Base-by-base conservation (phyloP, 2,329 filamentous ascomycete species). In the Akanthomyces dipterigenus region DNA sequence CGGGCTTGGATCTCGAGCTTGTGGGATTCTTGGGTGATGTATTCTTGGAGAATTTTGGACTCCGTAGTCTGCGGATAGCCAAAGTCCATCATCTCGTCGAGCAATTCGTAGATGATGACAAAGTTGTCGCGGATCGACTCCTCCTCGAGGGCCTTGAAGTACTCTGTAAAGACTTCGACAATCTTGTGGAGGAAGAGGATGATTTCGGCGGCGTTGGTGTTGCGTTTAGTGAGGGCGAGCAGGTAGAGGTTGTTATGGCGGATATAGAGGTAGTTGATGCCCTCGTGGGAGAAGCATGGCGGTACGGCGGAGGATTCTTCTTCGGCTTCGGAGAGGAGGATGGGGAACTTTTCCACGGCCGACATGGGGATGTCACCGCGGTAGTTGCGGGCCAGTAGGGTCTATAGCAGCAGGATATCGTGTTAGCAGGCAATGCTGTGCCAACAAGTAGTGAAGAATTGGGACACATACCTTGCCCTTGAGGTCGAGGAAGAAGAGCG, bases 1-100 rank as follows among this genome's bases (percentile, higher is more conserved):
- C 95, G 88, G 38, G 95, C 93, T 78, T 97, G 93, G 62, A 98
- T 88, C 75, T 99, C 95, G 64, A 99, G 86, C 78, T 98, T 98
- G 81, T 99, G 95, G 59, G 93, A 97, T 77, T 99, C 95, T 77
- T 99, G 95, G 45, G 95, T 99, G 74, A 99, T 99, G 80, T 96
- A 96, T 80, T 99, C 95, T 76, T 99, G 95, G 64, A 99, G 80
- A 74, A 99, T 99, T 84, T 99, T 99, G 75, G 87, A 91, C 76
- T 99, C 95, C 67, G 95, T 99, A 11, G 95, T 99, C 76, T 99
- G 95, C 6, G 95, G 95, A 75, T 99, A 97, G 65, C 95, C 95
- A 81, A 99, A 99, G 77, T 99, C 95, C 95, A 99, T 99, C 95
- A 99, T 99, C 80, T 99, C 95, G 73, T 99, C 95, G 65, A 99